These are phyloP conservation scores for Camelina hispida DNA, from an alignment of 345 rosid species.

Conservation along the genomic window DNA sequence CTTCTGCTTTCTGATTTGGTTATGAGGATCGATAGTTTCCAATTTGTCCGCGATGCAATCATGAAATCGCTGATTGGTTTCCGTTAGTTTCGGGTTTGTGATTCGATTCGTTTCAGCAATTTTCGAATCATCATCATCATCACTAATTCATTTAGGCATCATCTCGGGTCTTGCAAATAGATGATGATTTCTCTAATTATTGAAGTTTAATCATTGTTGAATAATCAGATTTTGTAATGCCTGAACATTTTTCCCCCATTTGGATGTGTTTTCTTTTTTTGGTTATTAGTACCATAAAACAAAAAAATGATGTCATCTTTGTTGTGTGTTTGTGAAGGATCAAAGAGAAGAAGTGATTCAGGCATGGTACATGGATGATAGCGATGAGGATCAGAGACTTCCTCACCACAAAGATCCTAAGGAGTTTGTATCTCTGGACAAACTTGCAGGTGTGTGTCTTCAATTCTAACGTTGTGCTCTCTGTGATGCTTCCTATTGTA, in stretches of 20 bases:
- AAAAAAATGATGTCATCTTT: not conserved
- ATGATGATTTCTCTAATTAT: not conserved
- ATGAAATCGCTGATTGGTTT: constrained; percentile 4
- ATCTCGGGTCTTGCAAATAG: too few relatives aligned
- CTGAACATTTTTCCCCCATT: not conserved
- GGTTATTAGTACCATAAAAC: constrained; percentile 30
- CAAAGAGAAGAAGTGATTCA: constrained; percentile 76
- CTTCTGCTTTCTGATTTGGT: not conserved
- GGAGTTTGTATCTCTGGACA: constrained; percentile 74
- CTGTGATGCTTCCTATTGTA: not conserved
- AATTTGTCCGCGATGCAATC: not conserved
- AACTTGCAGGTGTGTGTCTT: constrained; percentile 63
- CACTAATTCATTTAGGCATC: not conserved
- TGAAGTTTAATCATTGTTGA: not conserved
- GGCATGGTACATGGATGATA: constrained; percentile 96
- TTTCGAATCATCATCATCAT: not conserved
- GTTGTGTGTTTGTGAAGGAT: constrained; percentile 16
- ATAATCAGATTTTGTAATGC: not conserved
- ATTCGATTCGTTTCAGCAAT: not conserved
- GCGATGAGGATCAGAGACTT: constrained; percentile 82
- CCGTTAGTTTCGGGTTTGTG: not conserved
- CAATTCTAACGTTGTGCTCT: not conserved
- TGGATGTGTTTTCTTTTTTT: not conserved
- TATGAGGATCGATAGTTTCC: not conserved
- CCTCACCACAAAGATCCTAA: constrained; percentile 89